phyloP scores from a whole-genome alignment of 129 eudicot species.

The Artemisia argyi region DNA sequence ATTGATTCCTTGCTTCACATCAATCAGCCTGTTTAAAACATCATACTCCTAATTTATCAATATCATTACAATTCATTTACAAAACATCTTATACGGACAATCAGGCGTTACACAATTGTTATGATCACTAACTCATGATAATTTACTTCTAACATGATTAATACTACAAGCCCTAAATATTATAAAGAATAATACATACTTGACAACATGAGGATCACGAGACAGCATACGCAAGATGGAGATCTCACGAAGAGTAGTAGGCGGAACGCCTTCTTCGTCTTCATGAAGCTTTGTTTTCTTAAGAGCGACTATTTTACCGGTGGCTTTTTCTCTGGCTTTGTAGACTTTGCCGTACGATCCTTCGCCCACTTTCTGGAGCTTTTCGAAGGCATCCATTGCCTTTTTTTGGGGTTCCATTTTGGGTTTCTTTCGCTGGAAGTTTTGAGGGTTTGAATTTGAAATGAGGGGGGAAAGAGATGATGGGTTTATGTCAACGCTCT shows the following conservation, averaged over 20 bases:
- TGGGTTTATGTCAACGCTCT: too few relatives aligned
- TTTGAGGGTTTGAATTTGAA: too few relatives aligned
- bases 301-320: conserved; percentile 83
- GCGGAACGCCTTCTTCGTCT: conserved; percentile 91
- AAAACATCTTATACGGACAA: too few relatives aligned
- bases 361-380: conserved; percentile 89
- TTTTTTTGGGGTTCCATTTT: conserved; percentile 30
- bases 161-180: background rate
- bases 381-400: conserved; percentile 90
- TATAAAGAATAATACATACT: conserved; percentile 30
- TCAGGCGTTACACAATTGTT: too few relatives aligned
- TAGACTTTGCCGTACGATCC: conserved; percentile 92
- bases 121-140: too few relatives aligned
- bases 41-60: background rate
- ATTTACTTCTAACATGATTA: background rate
- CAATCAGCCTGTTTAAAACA: conserved; percentile 62
- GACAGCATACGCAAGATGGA: conserved; percentile 83
- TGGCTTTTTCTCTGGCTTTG: conserved; percentile 75
- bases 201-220: conserved; percentile 79
- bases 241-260: conserved; percentile 90
- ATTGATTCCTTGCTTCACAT: conserved; percentile 82
- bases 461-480: too few relatives aligned
- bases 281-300: conserved; percentile 89
- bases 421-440: too few relatives aligned
- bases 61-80: background rate